A percentile compares a stretch with the other conserved stretches of the same genome.
Evolutionary conservation across 2,329 filamentous ascomycete genomes (phyloP).

Genomic region (Aspergillus fumigatiaffinis): DNA sequence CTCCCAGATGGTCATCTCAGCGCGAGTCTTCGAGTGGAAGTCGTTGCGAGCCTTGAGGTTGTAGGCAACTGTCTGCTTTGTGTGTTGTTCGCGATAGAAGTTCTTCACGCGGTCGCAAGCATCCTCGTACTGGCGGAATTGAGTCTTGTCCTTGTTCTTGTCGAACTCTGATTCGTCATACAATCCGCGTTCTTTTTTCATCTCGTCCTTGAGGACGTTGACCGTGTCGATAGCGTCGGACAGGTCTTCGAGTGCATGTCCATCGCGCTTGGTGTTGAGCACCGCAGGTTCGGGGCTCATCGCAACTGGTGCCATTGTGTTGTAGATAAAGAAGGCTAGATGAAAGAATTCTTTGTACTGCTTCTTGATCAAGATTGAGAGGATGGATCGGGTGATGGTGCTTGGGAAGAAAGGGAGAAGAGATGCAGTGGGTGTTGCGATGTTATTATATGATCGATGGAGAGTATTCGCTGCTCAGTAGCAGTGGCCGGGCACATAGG

Average conservation of each 20-base stretch:
- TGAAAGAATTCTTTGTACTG: neutral
- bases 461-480: neutral
- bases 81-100: constrained; percentile 73
- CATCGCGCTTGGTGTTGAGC: constrained; percentile 47
- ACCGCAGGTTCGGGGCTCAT: constrained; percentile 19
- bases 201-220: constrained; percentile 55
- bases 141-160: constrained; percentile 69
- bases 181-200: constrained; percentile 44
- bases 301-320: constrained; percentile 30
- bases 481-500: neutral
- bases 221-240: constrained; percentile 59
- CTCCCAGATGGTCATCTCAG: constrained; percentile 82
- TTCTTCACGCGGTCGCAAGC: constrained; percentile 80
- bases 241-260: constrained; percentile 54
- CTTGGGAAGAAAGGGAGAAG: neutral
- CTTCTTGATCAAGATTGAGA: neutral
- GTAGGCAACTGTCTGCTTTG: constrained; percentile 60
- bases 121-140: constrained; percentile 78
- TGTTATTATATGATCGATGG: neutral
- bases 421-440: neutral
- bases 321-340: neutral
- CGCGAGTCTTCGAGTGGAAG: constrained; percentile 64
- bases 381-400: neutral
- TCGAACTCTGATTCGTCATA: constrained; percentile 65
- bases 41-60: constrained; percentile 74